These are phyloP conservation scores for Colletotrichum sp. DNA, from an alignment of 2,329 filamentous ascomycete genomes.

Conservation along the genomic window DNA sequence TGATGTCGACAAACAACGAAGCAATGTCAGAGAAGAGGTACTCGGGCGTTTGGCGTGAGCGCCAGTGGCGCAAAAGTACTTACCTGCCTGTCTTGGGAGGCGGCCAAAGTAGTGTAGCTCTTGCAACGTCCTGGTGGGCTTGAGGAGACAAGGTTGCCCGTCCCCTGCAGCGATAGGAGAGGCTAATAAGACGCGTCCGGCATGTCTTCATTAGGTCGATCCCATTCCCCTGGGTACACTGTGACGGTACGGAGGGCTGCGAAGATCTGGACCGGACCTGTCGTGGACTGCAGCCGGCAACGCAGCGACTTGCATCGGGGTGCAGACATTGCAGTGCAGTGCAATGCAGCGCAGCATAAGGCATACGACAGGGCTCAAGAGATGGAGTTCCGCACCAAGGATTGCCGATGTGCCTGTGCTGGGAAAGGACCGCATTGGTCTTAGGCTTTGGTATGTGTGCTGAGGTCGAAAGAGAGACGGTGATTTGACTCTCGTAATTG, in stretches of 20 bases:
- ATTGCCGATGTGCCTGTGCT: neutral
- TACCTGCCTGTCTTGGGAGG: constrained; percentile 13
- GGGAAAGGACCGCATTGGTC: neutral
- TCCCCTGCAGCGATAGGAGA: constrained; percentile 20
- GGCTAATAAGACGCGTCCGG: constrained; percentile 23
- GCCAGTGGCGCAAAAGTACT: constrained; percentile 16
- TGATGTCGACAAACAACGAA: neutral
- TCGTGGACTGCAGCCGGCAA: constrained; percentile 9
- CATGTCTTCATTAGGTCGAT: constrained; percentile 22
- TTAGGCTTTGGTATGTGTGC: neutral
- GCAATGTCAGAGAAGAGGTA: neutral
- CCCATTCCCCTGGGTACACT: constrained; percentile 23
- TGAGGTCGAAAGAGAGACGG: neutral
- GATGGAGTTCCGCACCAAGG: constrained; percentile 14
- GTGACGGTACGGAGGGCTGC: constrained; percentile 13
- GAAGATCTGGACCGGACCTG: constrained; percentile 20
- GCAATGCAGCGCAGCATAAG: constrained; percentile 1
- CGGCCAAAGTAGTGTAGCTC: neutral
- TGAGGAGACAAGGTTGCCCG: constrained; percentile 3
- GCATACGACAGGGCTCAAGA: neutral
- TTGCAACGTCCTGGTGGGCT: constrained; percentile 9
- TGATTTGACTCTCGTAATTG: neutral
- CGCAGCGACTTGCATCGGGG: constrained; percentile 7
- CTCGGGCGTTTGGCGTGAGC: neutral
- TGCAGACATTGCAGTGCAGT: neutral